Base-by-base conservation (phyloP, 768 basidiomycete genomes). In the Serendipita vermifera region DNA sequence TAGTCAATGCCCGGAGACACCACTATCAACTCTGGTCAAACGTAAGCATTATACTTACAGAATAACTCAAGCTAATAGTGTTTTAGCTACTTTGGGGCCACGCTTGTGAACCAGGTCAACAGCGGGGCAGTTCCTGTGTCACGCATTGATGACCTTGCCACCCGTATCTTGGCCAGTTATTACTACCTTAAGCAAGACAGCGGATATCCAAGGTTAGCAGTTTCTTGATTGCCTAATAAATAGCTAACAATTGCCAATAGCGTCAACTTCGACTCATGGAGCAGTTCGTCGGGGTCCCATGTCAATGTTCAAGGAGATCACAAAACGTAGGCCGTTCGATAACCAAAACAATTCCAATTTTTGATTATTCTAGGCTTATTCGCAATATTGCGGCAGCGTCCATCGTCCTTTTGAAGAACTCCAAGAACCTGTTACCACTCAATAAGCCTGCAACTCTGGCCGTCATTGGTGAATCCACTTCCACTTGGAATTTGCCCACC, bases 241-340 rank as follows among this genome's bases (percentile, higher is more conserved):
- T n/a, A n/a, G n/a, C n/a, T n/a, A n/a, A n/a, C n/a, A n/a, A n/a
- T n/a, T n/a, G n/a, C n/a, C n/a, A n/a, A n/a, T n/a, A n/a, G 64
- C 11, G 74, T 77, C 60, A 87, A 81, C 71, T 90, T 91, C 66
- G 78, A 88, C 63, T 77, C 80, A 1, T 83, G 72, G 77, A 70
- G 73, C 55, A 57, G 64, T 26, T 69, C 69, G 26, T 64, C 60
- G 2, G 14, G 26, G 2, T 43, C 72, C 72, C 63, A 71, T 54
- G 67, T 72, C 32, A 65, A 73, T 54, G 73, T 75, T 2, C 70
- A 71, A 48, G 72, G 62, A 0, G 65, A 72, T 56, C 74, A 77
- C 43, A 66, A 57, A 22, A 59, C 54, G 58, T 59, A 5, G 20
- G 35, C 55, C 1, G 54, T 13, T 26, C 41, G 9, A 13, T 11